Conservation (phyloP, 495 filamentous ascomycete species). For the Lentithecium fluviatile region DNA sequence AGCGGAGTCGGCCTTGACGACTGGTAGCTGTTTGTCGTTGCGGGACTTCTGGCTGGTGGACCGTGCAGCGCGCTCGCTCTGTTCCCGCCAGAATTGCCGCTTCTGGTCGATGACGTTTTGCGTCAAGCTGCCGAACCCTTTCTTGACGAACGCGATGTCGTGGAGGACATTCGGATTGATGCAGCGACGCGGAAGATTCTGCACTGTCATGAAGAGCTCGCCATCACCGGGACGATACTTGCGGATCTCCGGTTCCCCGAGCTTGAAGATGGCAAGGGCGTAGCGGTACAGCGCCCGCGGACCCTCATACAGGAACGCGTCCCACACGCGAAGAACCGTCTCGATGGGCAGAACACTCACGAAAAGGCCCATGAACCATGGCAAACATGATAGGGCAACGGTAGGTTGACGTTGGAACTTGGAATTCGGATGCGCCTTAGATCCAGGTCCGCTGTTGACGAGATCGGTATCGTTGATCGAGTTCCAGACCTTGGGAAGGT, state of each 20-base stretch:
- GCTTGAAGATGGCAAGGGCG: constrained; percentile 87
- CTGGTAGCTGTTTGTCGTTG: neutral
- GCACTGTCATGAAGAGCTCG: constrained; percentile 95
- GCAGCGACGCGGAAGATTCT: constrained; percentile 78
- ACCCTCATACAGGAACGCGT: constrained; percentile 93
- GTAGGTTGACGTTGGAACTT: constrained; percentile 67
- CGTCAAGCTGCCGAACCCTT: constrained; percentile 9
- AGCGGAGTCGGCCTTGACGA: too few relatives aligned
- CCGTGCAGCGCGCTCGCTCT: constrained; percentile 2
- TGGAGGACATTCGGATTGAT: constrained; percentile 78
- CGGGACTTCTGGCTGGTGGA: neutral
- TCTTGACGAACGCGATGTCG: constrained; percentile 48
- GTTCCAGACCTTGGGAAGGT: constrained; percentile 80
- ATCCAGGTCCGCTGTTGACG: constrained; percentile 39
- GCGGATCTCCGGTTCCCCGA: constrained; percentile 79
- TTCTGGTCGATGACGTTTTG: constrained; percentile 25
- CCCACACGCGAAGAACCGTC: constrained; percentile 88
- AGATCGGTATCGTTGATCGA: constrained; percentile 79
- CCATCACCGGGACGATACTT: constrained; percentile 68
- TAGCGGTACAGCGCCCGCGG: constrained; percentile 93
- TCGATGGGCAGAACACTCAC: constrained; percentile 92
- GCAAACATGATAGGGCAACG: constrained; percentile 86
- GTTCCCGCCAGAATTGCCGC: constrained; percentile 11
- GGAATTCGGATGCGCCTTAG: constrained; percentile 16
- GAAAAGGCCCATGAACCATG: constrained; percentile 99